Conservation (phyloP, 202 grass and related monocot genomes). For the Alloteropsis angusta region DNA sequence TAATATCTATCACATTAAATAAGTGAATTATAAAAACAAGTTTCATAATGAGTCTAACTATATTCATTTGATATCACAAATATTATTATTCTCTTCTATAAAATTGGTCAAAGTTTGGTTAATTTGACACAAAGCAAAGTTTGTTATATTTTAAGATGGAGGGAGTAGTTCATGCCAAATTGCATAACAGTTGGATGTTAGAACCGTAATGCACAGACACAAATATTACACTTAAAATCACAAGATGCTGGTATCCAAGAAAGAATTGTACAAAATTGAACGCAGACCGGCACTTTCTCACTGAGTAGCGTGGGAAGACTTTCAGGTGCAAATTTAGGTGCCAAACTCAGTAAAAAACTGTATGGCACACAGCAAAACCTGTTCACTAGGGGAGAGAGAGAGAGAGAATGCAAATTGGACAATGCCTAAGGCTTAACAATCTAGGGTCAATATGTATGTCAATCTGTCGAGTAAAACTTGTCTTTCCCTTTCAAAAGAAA, state of each 20-base stretch:
- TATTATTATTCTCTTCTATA: too few species aligned
- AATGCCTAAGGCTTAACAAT: constrained; percentile 13
- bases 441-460: constrained; percentile 39
- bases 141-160: too few species aligned
- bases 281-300: too few species aligned
- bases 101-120: too few species aligned
- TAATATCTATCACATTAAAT: too few species aligned
- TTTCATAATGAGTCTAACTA: too few species aligned
- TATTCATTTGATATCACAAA: too few species aligned
- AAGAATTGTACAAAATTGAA: background rate
- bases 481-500: constrained; percentile 17
- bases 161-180: background rate
- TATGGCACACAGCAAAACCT: background rate
- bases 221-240: background rate
- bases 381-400: background rate
- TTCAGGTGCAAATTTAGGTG: background rate
- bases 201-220: background rate
- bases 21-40: too few species aligned
- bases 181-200: background rate
- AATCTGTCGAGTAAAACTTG: constrained; percentile 10
- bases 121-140: too few species aligned
- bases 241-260: background rate
- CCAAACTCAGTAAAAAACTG: background rate
- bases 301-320: background rate
- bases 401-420: background rate